Percentiles rank a stretch among this genome's conserved stretches.
These are phyloP conservation scores for Saccharomyces hybrid DNA, from an alignment of 1,139 yeast species.

Conservation along the genomic window DNA sequence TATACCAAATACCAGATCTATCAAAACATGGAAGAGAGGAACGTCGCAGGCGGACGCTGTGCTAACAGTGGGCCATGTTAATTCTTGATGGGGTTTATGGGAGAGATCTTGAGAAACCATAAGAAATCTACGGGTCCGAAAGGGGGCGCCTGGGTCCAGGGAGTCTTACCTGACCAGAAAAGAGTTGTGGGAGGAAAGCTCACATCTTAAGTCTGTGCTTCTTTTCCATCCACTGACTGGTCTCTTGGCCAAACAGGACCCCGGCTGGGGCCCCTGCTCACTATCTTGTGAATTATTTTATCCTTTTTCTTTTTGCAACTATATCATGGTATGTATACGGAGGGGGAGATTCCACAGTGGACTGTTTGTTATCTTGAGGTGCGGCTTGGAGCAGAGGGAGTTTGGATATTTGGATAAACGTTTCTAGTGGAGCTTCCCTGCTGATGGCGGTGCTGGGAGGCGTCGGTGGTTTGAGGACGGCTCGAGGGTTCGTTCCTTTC, in stretches of 20 bases:
- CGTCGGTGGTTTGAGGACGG: background rate
- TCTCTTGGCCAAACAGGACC: background rate
- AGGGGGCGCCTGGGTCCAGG: no score
- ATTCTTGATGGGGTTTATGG: background rate
- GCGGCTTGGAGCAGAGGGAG: background rate
- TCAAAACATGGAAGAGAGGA: background rate
- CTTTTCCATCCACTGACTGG: background rate
- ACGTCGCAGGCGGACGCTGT: background rate
- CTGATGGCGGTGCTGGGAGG: background rate
- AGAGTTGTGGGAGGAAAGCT: background rate
- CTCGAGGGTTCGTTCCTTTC: conserved; percentile 12
- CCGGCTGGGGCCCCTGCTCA: no score
- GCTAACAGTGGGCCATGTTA: background rate
- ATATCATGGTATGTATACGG: background rate
- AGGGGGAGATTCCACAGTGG: background rate
- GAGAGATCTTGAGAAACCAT: background rate
- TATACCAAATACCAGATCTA: background rate
- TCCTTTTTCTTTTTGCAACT: background rate
- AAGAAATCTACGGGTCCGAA: background rate
- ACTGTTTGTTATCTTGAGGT: background rate
- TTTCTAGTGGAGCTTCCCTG: background rate
- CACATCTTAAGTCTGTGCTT: background rate
- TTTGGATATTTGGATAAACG: background rate
- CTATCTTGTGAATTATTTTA: background rate
- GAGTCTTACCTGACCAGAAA: background rate